phyloP scores from a whole-genome alignment of 306 rosid genomes.

The Amphicarpaea edgeworthii region DNA sequence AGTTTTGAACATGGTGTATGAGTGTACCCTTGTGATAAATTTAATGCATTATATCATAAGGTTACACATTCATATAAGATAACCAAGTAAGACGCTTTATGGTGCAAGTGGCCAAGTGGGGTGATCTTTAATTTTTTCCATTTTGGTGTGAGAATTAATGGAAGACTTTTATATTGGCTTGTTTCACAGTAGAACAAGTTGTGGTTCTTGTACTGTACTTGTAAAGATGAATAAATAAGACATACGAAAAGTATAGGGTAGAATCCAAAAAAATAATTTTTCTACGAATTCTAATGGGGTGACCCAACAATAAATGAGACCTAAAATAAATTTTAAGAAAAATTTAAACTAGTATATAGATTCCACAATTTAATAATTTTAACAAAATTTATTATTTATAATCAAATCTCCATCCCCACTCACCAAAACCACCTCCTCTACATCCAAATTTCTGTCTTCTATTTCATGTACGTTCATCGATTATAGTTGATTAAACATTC shows the following conservation, averaged over 20 bases:
- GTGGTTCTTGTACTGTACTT: not conserved
- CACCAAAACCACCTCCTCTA: not conserved
- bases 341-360: too few relatives aligned
- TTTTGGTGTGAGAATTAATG: too few relatives aligned
- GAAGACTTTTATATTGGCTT: not conserved
- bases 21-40: too few relatives aligned
- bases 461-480: not conserved
- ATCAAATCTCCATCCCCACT: not conserved
- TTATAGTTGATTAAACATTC: conserved; percentile 1
- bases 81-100: not conserved
- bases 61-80: not conserved
- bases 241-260: too few relatives aligned
- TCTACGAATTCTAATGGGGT: too few relatives aligned
- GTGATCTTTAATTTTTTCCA: too few relatives aligned
- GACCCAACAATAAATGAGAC: too few relatives aligned
- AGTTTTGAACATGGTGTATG: too few relatives aligned
- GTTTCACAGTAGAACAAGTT: not conserved
- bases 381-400: too few relatives aligned
- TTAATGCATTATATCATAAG: not conserved
- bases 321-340: too few relatives aligned
- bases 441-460: not conserved
- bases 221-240: not conserved
- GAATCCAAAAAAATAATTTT: not conserved
- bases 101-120: too few relatives aligned
- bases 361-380: too few relatives aligned